Conservation (phyloP, 2,329 filamentous ascomycete genomes). For the Eutypa lata region DNA sequence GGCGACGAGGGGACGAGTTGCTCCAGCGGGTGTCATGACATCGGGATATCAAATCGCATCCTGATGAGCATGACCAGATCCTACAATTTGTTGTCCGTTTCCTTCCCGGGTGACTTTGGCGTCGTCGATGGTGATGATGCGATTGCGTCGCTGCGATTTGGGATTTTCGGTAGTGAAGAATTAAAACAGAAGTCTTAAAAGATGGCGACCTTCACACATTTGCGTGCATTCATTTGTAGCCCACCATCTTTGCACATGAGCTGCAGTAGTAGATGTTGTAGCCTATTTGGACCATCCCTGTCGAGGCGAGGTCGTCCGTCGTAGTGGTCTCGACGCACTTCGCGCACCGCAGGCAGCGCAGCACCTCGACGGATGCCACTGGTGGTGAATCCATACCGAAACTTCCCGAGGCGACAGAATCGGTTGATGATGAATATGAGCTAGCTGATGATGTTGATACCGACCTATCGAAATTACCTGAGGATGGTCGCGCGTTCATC, state of each 20-base stretch:
- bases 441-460: constrained; percentile 24
- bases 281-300: constrained; percentile 63
- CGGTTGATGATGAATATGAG: constrained; percentile 36
- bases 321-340: constrained; percentile 58
- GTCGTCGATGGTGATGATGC: background rate
- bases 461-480: constrained; percentile 35
- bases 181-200: background rate
- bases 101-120: background rate
- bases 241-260: constrained; percentile 60
- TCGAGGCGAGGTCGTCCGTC: constrained; percentile 55
- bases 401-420: constrained; percentile 39
- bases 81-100: too few relatives aligned
- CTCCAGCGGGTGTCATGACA: too few relatives aligned
- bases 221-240: constrained; percentile 50
- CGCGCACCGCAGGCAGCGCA: constrained; percentile 50
- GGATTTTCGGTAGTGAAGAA: too few relatives aligned
- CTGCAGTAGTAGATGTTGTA: constrained; percentile 66
- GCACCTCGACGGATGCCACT: constrained; percentile 53
- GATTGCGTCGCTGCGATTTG: background rate
- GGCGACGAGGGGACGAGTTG: too few relatives aligned
- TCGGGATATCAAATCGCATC: too few relatives aligned
- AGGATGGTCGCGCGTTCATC: constrained; percentile 32
- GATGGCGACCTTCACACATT: background rate
- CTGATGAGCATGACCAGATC: too few relatives aligned
- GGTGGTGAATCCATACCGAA: constrained; percentile 47